A percentile compares a stretch with the other conserved stretches of the same genome.
These are phyloP conservation scores for Boletus sp. DNA, from an alignment of 768 basidiomycete species.

Conservation along the genomic window DNA sequence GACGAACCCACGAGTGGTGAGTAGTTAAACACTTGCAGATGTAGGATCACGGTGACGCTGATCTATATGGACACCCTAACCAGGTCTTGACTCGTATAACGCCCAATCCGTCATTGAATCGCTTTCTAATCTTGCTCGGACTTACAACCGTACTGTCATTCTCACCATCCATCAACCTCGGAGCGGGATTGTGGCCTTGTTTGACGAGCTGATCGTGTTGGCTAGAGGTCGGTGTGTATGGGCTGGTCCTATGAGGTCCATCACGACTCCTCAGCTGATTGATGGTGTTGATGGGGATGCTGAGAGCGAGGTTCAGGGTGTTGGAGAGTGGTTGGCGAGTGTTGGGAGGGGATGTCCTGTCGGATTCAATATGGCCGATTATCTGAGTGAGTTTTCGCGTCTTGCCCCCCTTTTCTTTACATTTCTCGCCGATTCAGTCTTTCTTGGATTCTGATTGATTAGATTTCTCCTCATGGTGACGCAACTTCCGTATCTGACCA, in stretches of 20 bases:
- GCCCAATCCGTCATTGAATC: constrained; percentile 93
- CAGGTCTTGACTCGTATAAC: constrained; percentile 92
- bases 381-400: constrained; percentile 62
- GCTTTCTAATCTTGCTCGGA: constrained; percentile 76
- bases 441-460: background rate
- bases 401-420: background rate
- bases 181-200: constrained; percentile 94
- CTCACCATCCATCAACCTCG: constrained; percentile 99
- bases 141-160: constrained; percentile 91
- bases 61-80: background rate
- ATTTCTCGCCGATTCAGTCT: background rate
- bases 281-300: constrained; percentile 4
- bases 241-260: constrained; percentile 29
- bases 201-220: constrained; percentile 87
- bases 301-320: constrained; percentile 23
- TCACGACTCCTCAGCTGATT: constrained; percentile 1
- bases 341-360: constrained; percentile 84
- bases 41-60: background rate
- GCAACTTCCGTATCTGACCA: background rate
- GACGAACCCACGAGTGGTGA: constrained; percentile 96
- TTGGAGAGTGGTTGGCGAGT: constrained; percentile 63
- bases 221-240: constrained; percentile 65
- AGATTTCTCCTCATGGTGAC: background rate
- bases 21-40: constrained; percentile 21
- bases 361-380: constrained; percentile 98